Percentiles rank a stretch among this genome's conserved stretches.
phyloP scores from a whole-genome alignment of 2,329 filamentous ascomycete genomes.

The Fusarium lyarnte region DNA sequence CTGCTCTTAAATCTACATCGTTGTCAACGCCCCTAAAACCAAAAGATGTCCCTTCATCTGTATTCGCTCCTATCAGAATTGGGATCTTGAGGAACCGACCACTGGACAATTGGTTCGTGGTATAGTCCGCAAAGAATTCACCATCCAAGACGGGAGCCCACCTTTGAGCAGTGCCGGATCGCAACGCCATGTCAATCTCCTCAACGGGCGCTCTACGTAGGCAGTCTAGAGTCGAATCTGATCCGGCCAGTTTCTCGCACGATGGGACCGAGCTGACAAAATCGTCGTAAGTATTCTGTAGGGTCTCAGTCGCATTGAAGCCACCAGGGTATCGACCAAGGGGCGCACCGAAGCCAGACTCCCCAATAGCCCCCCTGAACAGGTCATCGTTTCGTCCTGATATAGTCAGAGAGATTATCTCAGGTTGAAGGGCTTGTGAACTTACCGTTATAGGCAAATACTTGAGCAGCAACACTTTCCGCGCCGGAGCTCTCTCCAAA shows the following conservation, averaged over 20 bases:
- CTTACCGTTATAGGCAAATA: conserved; percentile 46
- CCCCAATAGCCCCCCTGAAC: conserved; percentile 59
- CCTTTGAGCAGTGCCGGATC: not conserved
- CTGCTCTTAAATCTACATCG: conserved; percentile 42
- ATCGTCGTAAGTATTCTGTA: conserved; percentile 43
- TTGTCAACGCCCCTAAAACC: conserved; percentile 40
- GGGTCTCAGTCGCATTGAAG: conserved; percentile 42
- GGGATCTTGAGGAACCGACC: conserved; percentile 50
- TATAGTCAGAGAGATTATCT: not conserved
- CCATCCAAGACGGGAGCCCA: conserved; percentile 47
- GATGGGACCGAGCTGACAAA: conserved; percentile 43
- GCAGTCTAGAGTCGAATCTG: conserved; percentile 40
- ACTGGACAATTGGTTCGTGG: conserved; percentile 42
- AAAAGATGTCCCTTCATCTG: conserved; percentile 45
- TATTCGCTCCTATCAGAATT: conserved; percentile 49
- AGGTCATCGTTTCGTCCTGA: conserved; percentile 58
- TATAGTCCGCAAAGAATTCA: conserved; percentile 49
- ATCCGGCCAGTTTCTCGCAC: conserved; percentile 35
- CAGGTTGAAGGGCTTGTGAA: rapidly evolving
- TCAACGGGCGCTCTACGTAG: conserved; percentile 42
- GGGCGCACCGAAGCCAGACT: conserved; percentile 56
- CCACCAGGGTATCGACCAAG: conserved; percentile 43
- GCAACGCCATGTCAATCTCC: conserved; percentile 40
- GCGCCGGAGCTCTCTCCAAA: conserved; percentile 62
- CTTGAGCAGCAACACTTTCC: conserved; percentile 22